Evolutionary conservation across 345 rosid species (phyloP).

Genomic region (Eucalyptus brandiana): DNA sequence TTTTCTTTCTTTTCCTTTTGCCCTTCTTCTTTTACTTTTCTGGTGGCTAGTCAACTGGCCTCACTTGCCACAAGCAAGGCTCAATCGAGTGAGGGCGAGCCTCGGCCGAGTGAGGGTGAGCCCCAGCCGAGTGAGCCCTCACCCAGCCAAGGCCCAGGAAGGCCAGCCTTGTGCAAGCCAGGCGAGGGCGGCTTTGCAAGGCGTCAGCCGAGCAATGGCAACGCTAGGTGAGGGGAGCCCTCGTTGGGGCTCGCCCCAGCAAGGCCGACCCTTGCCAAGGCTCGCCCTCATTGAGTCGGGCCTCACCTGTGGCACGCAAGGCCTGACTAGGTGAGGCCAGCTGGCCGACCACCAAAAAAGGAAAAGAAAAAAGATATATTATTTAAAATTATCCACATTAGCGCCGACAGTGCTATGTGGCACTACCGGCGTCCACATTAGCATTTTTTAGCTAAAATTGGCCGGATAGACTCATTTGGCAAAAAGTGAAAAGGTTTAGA

Average conservation of each 20-base stretch:
- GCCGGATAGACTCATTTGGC: too few relatives aligned
- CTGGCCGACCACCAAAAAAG: accelerated
- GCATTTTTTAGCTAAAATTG: too few relatives aligned
- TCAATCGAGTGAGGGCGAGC: accelerated
- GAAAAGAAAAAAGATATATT: too few relatives aligned
- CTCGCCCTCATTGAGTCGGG: accelerated
- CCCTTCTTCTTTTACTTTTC: too few relatives aligned
- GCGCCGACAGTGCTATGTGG: accelerated
- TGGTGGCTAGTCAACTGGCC: accelerated
- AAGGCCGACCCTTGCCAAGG: accelerated
- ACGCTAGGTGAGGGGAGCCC: too few relatives aligned
- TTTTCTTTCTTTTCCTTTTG: too few relatives aligned
- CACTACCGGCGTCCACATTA: accelerated
- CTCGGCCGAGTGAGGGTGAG: accelerated
- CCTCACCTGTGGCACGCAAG: too few relatives aligned
- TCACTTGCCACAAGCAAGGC: accelerated
- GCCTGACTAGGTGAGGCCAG: too few relatives aligned
- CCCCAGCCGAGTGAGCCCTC: too few relatives aligned
- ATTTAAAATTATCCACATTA: too few relatives aligned
- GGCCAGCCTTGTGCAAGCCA: accelerated
- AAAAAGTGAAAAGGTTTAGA: too few relatives aligned
- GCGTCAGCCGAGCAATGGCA: accelerated
- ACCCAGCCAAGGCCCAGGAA: accelerated
- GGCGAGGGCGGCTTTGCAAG: accelerated
- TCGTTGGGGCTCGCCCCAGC: accelerated